These are phyloP conservation scores for Lodderomyces elongisporus DNA, from an alignment of 1,139 yeast genomes.

Conservation along the genomic window DNA sequence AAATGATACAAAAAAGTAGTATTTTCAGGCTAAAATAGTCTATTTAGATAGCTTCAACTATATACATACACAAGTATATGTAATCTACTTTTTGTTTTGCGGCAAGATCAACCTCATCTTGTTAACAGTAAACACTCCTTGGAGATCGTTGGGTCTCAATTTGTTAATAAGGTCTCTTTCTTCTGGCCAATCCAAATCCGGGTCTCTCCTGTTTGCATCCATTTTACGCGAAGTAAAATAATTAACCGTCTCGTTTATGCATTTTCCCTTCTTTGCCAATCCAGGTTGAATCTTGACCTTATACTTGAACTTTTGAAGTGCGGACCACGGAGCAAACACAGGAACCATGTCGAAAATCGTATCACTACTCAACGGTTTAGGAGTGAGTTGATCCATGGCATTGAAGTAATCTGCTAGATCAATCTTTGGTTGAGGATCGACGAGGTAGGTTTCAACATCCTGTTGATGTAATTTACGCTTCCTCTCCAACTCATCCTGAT, in stretches of 20 bases:
- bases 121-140: constrained; percentile 35
- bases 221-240: constrained; percentile 54
- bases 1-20: too few relatives aligned
- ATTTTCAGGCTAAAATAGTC: too few relatives aligned
- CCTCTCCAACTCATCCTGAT: constrained; percentile 24
- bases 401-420: constrained; percentile 28
- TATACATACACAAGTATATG: too few relatives aligned
- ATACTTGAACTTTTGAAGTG: constrained; percentile 70
- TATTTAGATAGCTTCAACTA: too few relatives aligned
- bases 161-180: constrained; percentile 57
- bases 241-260: constrained; percentile 62
- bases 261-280: constrained; percentile 81
- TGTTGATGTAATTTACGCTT: constrained; percentile 47
- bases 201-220: constrained; percentile 47
- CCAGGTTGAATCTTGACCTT: constrained; percentile 89
- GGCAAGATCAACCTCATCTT: constrained; percentile 39
- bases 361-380: constrained; percentile 42
- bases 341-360: constrained; percentile 63
- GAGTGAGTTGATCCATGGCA: constrained; percentile 35
- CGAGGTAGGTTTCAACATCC: constrained; percentile 45
- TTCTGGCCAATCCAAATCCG: constrained; percentile 64
- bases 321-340: constrained; percentile 88
- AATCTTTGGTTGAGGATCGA: constrained; percentile 12
- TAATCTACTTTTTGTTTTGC: constrained; percentile 6
- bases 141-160: constrained; percentile 48